Evolutionary conservation across 306 rosid genomes (phyloP), one percentile per base, ranked within the genome.

Genomic region (Prunus davidiana): DNA sequence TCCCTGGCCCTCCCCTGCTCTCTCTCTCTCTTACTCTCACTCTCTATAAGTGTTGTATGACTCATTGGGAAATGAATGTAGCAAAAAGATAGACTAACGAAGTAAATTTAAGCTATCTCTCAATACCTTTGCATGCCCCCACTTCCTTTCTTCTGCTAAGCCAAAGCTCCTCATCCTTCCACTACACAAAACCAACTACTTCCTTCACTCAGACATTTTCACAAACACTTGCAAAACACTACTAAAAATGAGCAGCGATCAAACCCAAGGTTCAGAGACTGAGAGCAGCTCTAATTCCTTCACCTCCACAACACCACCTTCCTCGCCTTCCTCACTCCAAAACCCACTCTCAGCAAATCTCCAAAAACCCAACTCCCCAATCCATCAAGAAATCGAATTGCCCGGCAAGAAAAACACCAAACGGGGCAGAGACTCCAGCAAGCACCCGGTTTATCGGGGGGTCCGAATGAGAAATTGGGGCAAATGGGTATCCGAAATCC

Each of bases 401-500:
- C 12, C 69, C 2, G 11, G 0, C 10, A 43, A 64, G 10, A 79
- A 76, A 56, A 84, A 80, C 51, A 38, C 43, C 27, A 93, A 89
- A 55, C 87, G 90, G 20, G 86, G 46, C 47, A 47, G 96, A 18
- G 92, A 89, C 71, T 76, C 93, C 8, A 79, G 77, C 84, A 89
- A 77, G 8, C 91, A 86, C 79, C 91, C 97, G 0, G 72, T 84
- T 19, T 96, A 92, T 76, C 78, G 98, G 0, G 99, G 99, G 0
- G 99, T 96, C 2, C 87, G 99, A 0, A 96, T 91, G 99, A 64
- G 99, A 2, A 93, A 80, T 28, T 96, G 99, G 99, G 99, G 99
- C 0, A 96, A 96, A 81, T 96, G 99, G 99, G 99, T 96, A 13
- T 96, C 99, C 0, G 99, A 96, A 86, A 96, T 96, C 73, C 90